A percentile compares a stretch with the other conserved stretches of the same genome.
Conservation (phyloP, 225 moss, liverwort and hornwort genomes). For the Physcomitrellopsis africana region DNA sequence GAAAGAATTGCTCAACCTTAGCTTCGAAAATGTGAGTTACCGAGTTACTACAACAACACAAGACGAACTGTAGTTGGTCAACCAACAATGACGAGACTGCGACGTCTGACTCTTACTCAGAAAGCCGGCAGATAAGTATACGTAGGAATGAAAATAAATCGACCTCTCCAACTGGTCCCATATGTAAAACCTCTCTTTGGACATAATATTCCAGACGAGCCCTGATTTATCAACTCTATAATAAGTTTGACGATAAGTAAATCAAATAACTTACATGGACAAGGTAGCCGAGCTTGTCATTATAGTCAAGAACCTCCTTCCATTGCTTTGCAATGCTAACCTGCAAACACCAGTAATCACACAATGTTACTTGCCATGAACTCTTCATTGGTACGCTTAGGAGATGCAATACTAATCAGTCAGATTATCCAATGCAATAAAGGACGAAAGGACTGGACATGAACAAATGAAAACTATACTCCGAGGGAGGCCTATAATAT, state of each 20-base stretch:
- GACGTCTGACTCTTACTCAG: neutral
- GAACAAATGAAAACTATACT: too few relatives aligned
- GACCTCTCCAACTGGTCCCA: neutral
- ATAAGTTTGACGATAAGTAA: neutral
- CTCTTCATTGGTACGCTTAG: neutral
- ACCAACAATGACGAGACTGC: neutral
- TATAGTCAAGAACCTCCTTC: slow-evolving; percentile 83
- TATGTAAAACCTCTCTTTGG: neutral
- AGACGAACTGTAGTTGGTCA: neutral
- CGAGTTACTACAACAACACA: neutral
- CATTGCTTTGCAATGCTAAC: slow-evolving; percentile 91
- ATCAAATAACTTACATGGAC: slow-evolving; percentile 61
- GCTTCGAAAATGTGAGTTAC: too few relatives aligned
- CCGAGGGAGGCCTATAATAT: too few relatives aligned
- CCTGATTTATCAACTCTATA: neutral
- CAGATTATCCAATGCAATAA: too few relatives aligned
- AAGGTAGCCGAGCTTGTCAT: slow-evolving; percentile 78
- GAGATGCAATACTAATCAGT: too few relatives aligned
- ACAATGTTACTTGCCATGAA: neutral
- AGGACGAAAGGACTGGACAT: too few relatives aligned
- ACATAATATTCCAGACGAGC: neutral
- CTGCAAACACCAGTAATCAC: slow-evolving; percentile 35
- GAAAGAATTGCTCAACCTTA: neutral
- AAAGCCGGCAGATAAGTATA: neutral
- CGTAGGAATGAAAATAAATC: too few relatives aligned